phyloP scores from a whole-genome alignment of 2,329 filamentous ascomycete genomes.

The Sclerotinia glacialis region DNA sequence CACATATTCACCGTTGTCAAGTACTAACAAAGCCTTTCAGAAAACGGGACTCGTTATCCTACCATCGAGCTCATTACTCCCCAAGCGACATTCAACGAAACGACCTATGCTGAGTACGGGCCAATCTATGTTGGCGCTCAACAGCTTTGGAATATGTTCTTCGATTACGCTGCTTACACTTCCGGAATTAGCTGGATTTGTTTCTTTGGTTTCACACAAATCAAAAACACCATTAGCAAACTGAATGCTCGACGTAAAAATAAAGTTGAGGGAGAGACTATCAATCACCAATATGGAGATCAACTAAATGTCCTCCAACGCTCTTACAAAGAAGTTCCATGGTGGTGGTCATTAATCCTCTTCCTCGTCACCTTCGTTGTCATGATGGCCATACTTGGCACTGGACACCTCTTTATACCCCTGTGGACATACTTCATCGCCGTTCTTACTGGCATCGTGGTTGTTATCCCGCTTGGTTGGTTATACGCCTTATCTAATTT shows the following conservation, averaged over 20 bases:
- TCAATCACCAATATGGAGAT: slow-evolving; percentile 57
- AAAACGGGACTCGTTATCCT: slow-evolving; percentile 41
- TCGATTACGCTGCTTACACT: slow-evolving; percentile 58
- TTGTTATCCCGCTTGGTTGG: slow-evolving; percentile 57
- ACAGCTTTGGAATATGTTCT: slow-evolving; percentile 57
- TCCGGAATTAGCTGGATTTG: slow-evolving; percentile 58
- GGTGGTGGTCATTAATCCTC: slow-evolving; percentile 55
- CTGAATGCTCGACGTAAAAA: slow-evolving; percentile 42
- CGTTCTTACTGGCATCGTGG: slow-evolving; percentile 51
- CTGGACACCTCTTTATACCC: slow-evolving; percentile 55
- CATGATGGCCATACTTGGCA: slow-evolving; percentile 51
- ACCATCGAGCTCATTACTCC: slow-evolving; percentile 40
- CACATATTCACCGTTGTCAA: background rate
- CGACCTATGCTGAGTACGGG: slow-evolving; percentile 48
- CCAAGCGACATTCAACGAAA: slow-evolving; percentile 40
- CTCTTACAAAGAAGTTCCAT: slow-evolving; percentile 55
- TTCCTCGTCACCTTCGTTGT: slow-evolving; percentile 50
- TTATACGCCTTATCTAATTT: slow-evolving; percentile 59
- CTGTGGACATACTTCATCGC: slow-evolving; percentile 60
- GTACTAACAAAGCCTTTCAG: slow-evolving; percentile 19
- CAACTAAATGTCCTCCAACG: slow-evolving; percentile 58
- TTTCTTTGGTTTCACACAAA: slow-evolving; percentile 52
- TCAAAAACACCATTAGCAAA: slow-evolving; percentile 47
- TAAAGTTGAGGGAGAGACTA: slow-evolving; percentile 34
- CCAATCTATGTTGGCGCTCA: slow-evolving; percentile 58